Conservation (phyloP, 345 rosid species). For the Cardamine occulta region DNA sequence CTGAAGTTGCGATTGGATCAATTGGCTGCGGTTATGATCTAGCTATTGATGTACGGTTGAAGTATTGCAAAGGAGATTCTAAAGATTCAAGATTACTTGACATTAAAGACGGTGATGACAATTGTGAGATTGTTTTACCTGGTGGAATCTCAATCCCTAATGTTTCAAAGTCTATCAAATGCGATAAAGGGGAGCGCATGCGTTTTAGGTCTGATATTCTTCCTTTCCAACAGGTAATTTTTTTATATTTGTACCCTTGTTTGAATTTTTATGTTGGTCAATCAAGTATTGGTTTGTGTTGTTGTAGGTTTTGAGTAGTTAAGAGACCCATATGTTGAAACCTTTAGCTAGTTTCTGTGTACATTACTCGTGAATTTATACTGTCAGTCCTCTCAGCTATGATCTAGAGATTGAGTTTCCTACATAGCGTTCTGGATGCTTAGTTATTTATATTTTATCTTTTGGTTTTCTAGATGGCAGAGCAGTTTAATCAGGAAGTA, state of each 20-base stretch:
- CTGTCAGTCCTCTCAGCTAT: not conserved
- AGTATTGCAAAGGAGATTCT: conserved; percentile 70
- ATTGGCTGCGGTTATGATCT: conserved; percentile 93
- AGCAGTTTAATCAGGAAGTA: conserved; percentile 91
- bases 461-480: conserved; percentile 71
- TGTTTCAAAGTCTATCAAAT: conserved; percentile 83
- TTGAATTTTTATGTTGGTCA: not conserved
- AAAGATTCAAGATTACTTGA: conserved; percentile 66
- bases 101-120: conserved; percentile 60
- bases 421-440: not conserved
- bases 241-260: not conserved
- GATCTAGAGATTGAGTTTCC: not conserved
- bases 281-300: not conserved
- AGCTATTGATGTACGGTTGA: conserved; percentile 72
- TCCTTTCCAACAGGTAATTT: conserved; percentile 81
- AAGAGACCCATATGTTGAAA: conserved; percentile 3
- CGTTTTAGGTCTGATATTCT: conserved; percentile 84
- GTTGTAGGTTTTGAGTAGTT: conserved; percentile 15
- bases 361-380: not conserved
- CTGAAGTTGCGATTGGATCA: conserved; percentile 81
- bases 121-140: conserved; percentile 69
- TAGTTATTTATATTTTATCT: not conserved
- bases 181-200: conserved; percentile 93
- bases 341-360: conserved; percentile 9
- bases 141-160: conserved; percentile 80